Evolutionary conservation across 2,329 filamentous ascomycete species (phyloP), one percentile per base, ranked within the genome.

Genomic region (Aspergillus intermedius): DNA sequence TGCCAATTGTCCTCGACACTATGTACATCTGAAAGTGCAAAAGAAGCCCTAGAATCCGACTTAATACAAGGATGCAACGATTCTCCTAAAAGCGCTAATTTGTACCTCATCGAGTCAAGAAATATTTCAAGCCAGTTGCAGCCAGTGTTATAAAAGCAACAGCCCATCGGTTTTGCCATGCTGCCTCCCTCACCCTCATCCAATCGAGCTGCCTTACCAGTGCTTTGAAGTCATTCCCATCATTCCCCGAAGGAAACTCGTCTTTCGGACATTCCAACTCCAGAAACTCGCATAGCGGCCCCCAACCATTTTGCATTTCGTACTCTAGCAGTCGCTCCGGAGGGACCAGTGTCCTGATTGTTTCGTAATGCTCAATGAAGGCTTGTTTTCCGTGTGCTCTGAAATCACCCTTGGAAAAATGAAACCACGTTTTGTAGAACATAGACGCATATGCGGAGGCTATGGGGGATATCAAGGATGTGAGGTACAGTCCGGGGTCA

Each of bases 221-320:
- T 13, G 3, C 15, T 21, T 28, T 42, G 19, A 42, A 42, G 13
- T 42, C 21, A 17, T 7, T 21, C 13, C 17, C 23, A 30, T 42
- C 41, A 42, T 42, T 42, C 23, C 41, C 41, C 3, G 41, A 42
- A 4, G 41, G 41, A 28, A 42, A 42, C 6, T 19, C 17, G 5
- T 42, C 41, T 13, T 17, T n/a, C 12, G 41, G 41, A 25, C 21
- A 12, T 21, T 42, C 22, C 19, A 42, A 23, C 13, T 25, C 41
- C 6, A 12, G 5, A n/a, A 25, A 45, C 40, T 47, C 17, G 34
- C 54, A 57, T 2, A 54, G 47, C 4, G 51, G 55, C 45, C 48
- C 55, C 55, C 53, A 57, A 8, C 53, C 51, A 46, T 56, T 49
- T 12, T 47, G 21, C 1, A 51, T 42, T 28, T 40, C 47, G 44